Base-by-base conservation (phyloP, 2,329 filamentous ascomycete genomes). In the Talaromyces rugulosus region DNA sequence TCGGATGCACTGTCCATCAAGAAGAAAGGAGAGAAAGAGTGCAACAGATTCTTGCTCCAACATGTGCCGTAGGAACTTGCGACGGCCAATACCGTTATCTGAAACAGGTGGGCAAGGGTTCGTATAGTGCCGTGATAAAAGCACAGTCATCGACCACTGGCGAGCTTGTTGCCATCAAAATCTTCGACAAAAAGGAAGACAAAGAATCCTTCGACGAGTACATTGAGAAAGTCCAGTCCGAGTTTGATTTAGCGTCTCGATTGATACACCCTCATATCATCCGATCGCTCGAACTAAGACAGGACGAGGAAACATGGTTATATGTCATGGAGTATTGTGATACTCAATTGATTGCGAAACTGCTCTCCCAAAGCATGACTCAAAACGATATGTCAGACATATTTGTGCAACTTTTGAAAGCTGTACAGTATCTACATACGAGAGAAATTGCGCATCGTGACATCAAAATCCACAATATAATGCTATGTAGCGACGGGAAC, bases 371-470 rank as follows among this genome's bases (percentile, higher is more conserved):
- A 34, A 54, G 28, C 16, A 54, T 54, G 28, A 54, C 12, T 33
- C 30, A 31, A 18, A 18, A 54, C 9, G 28, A 31, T 18, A 54
- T 54, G n/a, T 16, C 52, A 8, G 30, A 54, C 34, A n/a, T 54
- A 54, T 54, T 54, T 54, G 52, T 54, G 52, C 52, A 54, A 18
- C 11, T 54, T 33, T 33, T 54, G 52, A 54, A 33, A 54, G 52
- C 52, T 9, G 28, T 54, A 33, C 52, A 54, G 18, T 54, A 54
- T 54, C n/a, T 54, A 11, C 52, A 54, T 36, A 31, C 9, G 31
- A 31, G 30, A 54, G 28, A 33, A 1, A 54, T 54, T 54, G 52
- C 52, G 1, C 30, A 54, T 33, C 52, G 52, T 14, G 52, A 54
- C 14, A 54, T 54, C 30, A 54, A 54, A 33, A 54, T 55, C 16